Evolutionary conservation across 192 early-diverging fungal genomes (phyloP), one percentile per base, ranked within the genome.

Genomic region (Thoreauomyces humboldtii): DNA sequence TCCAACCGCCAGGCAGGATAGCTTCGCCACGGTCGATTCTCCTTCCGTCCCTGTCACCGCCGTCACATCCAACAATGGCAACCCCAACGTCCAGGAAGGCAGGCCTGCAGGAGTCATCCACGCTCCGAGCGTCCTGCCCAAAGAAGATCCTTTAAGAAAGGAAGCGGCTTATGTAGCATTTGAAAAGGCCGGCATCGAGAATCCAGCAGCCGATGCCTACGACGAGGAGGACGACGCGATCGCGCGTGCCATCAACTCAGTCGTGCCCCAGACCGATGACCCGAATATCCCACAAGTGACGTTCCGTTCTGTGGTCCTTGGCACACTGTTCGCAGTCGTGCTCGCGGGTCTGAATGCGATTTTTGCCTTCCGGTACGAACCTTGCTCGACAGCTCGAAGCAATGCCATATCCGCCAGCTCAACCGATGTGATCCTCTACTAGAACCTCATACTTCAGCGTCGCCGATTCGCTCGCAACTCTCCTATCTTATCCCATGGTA

Each of bases 171-270:
- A 55, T 31, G 53, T 55, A 9, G 29, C 53, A 14, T 33, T 1
- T 37, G 57, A 59, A 29, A 59, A 59, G 57, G 36, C n/a, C 34
- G 57, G 36, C 36, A 38, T 59, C 41, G 57, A 59, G 41, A 36
- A 43, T 29, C 25, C 24, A 15, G 24, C 50, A 2, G 27, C 24
- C 50, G 57, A 59, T 32, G n/a, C n/a, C n/a, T 34, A 41, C 35
- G 57, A 59, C 41, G 57, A 59, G 22, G 57, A 59, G 32, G 19
- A 17, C 19, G 57, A 59, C 22, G 57, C 32, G 15, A 35, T 59
- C 35, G 57, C 57, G 35, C n/a, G 41, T 15, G 36, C 32, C 11
- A 59, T 59, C 57, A 59, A 59, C 57, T 59, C 57, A 11, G 57
- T 59, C 34, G 57, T 59, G 0, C 57, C 57, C 5, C 57, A 38